These are phyloP conservation scores for Fusarium sp. DNA, from an alignment of 2,329 filamentous ascomycete species.

Conservation along the genomic window DNA sequence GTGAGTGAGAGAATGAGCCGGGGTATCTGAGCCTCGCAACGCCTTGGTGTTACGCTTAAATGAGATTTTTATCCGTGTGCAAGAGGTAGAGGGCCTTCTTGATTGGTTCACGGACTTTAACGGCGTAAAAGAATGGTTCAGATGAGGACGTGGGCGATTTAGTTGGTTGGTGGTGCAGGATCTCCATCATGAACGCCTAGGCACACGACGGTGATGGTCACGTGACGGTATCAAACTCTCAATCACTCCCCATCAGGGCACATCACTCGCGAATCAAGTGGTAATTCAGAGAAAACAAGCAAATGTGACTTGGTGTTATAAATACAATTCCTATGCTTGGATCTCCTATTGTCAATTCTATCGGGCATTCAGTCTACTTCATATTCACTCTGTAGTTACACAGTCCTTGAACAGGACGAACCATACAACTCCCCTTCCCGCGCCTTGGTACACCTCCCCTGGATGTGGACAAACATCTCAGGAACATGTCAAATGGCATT, in stretches of 20 bases:
- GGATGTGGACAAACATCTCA: background rate
- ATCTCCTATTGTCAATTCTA: background rate
- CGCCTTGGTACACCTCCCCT: background rate
- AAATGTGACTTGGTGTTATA: background rate
- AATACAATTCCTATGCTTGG: background rate
- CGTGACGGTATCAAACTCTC: conserved; percentile 12
- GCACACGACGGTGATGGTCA: conserved; percentile 3
- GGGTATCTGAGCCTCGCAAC: background rate
- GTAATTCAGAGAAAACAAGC: background rate
- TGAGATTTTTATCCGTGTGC: background rate
- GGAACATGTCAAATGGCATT: background rate
- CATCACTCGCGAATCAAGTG: background rate
- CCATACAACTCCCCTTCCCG: background rate
- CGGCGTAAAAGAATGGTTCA: conserved; percentile 3
- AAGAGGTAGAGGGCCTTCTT: rapidly evolving
- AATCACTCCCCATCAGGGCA: background rate
- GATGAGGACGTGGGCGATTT: conserved; percentile 15
- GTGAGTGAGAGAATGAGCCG: background rate
- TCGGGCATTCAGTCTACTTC: background rate
- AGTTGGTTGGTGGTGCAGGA: conserved; percentile 28
- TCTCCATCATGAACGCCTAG: conserved; percentile 38
- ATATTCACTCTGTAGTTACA: background rate
- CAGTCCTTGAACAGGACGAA: background rate
- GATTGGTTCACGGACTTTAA: background rate
- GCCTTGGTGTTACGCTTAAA: background rate